Percentiles rank a stretch among this genome's conserved stretches.
These are phyloP conservation scores for Stemphylium vesicarium DNA, from an alignment of 2,329 filamentous ascomycete species.

Conservation along the genomic window DNA sequence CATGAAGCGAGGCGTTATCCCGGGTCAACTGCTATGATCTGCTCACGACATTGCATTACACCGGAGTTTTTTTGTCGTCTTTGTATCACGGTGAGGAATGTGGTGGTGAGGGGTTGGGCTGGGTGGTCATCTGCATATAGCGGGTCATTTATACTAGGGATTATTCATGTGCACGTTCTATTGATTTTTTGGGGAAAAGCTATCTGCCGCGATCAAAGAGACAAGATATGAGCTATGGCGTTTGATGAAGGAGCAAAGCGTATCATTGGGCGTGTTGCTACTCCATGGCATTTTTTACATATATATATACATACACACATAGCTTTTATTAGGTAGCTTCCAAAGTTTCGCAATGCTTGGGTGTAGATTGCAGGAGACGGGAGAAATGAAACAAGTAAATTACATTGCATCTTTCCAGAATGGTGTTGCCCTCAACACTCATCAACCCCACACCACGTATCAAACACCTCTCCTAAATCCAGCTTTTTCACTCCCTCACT, in stretches of 20 bases:
- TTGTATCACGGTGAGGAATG: background rate
- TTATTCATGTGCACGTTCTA: background rate
- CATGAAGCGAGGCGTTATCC: slow-evolving; percentile 18
- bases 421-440: background rate
- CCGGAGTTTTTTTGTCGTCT: slow-evolving; percentile 11
- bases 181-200: background rate
- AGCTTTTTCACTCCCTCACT: background rate
- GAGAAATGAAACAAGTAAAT: background rate
- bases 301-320: background rate
- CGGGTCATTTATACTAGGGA: background rate
- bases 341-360: background rate
- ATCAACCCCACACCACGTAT: background rate
- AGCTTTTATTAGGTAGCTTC: background rate
- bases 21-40: slow-evolving; percentile 17
- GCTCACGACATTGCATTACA: slow-evolving; percentile 17
- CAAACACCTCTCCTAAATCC: slow-evolving; percentile 17
- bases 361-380: background rate
- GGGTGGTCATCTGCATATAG: background rate
- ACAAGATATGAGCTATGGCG: background rate
- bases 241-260: background rate
- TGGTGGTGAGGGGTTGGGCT: too few species aligned
- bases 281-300: background rate
- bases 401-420: too few species aligned
- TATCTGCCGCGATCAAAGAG: background rate
- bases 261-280: background rate